Conservation (phyloP, 2,329 filamentous ascomycete genomes). For the Madurella mycetomatis region DNA sequence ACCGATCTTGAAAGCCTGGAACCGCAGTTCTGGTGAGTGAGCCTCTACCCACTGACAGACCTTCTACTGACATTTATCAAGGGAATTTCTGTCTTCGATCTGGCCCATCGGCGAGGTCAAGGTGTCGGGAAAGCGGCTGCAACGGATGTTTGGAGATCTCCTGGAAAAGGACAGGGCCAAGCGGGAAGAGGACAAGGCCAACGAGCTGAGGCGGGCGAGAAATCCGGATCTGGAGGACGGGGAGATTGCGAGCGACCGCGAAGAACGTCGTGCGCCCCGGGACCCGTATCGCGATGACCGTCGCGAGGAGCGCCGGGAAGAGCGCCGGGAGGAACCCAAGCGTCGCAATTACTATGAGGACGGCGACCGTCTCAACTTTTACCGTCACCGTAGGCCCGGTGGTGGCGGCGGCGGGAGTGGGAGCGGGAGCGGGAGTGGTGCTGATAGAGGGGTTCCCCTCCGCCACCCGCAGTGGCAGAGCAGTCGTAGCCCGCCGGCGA, state of each 20-base stretch:
- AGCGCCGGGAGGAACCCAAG: conserved; percentile 29
- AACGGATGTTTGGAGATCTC: conserved; percentile 35
- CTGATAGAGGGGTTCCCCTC: conserved; percentile 25
- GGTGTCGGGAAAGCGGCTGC: conserved; percentile 34
- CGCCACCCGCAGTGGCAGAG: conserved; percentile 28
- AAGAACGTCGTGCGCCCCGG: conserved; percentile 26
- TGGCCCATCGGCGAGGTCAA: conserved; percentile 37
- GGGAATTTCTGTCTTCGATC: conserved; percentile 38
- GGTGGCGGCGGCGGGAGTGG: too few relatives aligned
- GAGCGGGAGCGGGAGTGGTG: neutral
- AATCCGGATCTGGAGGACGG: conserved; percentile 35
- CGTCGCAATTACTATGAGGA: conserved; percentile 31
- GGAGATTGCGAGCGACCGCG: conserved; percentile 36
- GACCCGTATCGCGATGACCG: conserved; percentile 29
- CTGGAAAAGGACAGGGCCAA: conserved; percentile 31
- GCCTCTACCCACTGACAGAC: neutral
- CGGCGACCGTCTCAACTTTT: conserved; percentile 31
- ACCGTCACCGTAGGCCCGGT: conserved; percentile 28
- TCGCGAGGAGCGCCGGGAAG: conserved; percentile 29
- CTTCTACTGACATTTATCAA: conserved; percentile 23
- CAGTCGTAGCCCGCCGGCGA: conserved; percentile 25
- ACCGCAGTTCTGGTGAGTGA: conserved; percentile 35
- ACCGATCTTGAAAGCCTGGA: conserved; percentile 33
- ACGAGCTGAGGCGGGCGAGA: conserved; percentile 22
- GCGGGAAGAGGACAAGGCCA: conserved; percentile 25